Conservation (phyloP, 768 basidiomycete genomes). For the Heimioporus sp. region DNA sequence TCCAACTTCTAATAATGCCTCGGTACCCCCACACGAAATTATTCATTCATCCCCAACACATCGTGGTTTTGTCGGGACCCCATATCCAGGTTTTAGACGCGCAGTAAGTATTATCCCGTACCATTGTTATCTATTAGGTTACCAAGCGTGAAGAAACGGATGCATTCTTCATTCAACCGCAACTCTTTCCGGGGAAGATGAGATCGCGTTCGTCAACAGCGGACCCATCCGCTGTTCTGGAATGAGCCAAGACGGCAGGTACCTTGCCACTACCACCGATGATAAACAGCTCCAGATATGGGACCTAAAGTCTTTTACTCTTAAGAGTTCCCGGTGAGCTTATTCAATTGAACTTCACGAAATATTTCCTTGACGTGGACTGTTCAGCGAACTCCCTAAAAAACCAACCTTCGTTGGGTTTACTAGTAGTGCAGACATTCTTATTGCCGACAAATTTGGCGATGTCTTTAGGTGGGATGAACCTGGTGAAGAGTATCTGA, state of each 20-base stretch:
- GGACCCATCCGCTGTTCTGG: constrained; percentile 63
- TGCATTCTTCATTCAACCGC: constrained; percentile 45
- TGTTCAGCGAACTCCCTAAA: constrained; percentile 74
- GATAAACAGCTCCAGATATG: constrained; percentile 83
- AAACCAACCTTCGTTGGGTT: constrained; percentile 71
- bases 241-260: constrained; percentile 40
- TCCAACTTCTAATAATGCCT: constrained; percentile 26
- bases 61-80: constrained; percentile 54
- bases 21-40: constrained; percentile 51
- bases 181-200: constrained; percentile 29
- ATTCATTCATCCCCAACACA: constrained; percentile 34
- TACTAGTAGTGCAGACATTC: constrained; percentile 59
- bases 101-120: constrained; percentile 38
- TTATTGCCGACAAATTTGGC: constrained; percentile 93
- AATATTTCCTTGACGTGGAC: not conserved
- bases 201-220: constrained; percentile 38
- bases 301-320: constrained; percentile 52
- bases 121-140: constrained; percentile 3
- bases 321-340: constrained; percentile 62
- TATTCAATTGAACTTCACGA: not conserved
- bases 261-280: constrained; percentile 67
- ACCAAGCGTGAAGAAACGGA: constrained; percentile 46
- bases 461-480: constrained; percentile 76
- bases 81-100: constrained; percentile 61
- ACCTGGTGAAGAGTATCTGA: too few relatives aligned